A percentile compares a stretch with the other conserved stretches of the same genome.
Conservation (phyloP, 441 rosid genomes). For the Jatropha podagrica region DNA sequence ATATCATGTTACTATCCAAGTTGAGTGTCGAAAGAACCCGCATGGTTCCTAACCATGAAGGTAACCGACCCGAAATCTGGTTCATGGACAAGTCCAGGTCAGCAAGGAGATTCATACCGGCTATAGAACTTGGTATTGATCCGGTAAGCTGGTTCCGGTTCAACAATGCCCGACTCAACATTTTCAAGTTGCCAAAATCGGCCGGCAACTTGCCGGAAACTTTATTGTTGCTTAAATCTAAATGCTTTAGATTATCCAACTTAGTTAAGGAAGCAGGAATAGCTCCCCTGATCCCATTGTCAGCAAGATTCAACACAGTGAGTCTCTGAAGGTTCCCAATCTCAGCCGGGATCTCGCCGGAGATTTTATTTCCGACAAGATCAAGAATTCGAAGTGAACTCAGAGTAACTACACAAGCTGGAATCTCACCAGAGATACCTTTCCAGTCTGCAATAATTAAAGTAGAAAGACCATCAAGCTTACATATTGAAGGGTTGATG, state of each 20-base stretch:
- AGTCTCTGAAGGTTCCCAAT: slow-evolving; percentile 31
- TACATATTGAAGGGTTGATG: slow-evolving; percentile 66
- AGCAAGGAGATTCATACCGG: slow-evolving; percentile 63
- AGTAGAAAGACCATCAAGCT: slow-evolving; percentile 53
- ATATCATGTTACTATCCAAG: slow-evolving; percentile 54
- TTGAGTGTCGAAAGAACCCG: slow-evolving; percentile 65
- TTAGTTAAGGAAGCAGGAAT: slow-evolving; percentile 22
- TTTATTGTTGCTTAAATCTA: slow-evolving; percentile 28
- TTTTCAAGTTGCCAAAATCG: slow-evolving; percentile 63
- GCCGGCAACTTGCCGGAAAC: slow-evolving; percentile 31
- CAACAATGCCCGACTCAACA: slow-evolving; percentile 77
- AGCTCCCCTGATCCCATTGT: slow-evolving; percentile 22
- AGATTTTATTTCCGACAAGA: slow-evolving; percentile 41
- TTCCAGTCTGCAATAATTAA: slow-evolving; percentile 83
- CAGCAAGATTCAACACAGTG: slow-evolving; percentile 30
- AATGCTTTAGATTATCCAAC: slow-evolving; percentile 22
- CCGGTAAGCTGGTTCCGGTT: slow-evolving; percentile 72
- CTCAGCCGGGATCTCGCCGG: slow-evolving; percentile 26
- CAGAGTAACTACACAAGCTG: slow-evolving; percentile 56
- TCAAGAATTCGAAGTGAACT: slow-evolving; percentile 70
- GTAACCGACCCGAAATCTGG: slow-evolving; percentile 54
- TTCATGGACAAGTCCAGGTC: slow-evolving; percentile 75
- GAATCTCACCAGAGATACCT: slow-evolving; percentile 74
- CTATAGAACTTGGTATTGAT: slow-evolving; percentile 57
- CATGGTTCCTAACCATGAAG: slow-evolving; percentile 63